Evolutionary conservation across 2,329 filamentous ascomycete genomes (phyloP), one percentile per base, ranked within the genome.

Genomic region (Fusarium sp.): DNA sequence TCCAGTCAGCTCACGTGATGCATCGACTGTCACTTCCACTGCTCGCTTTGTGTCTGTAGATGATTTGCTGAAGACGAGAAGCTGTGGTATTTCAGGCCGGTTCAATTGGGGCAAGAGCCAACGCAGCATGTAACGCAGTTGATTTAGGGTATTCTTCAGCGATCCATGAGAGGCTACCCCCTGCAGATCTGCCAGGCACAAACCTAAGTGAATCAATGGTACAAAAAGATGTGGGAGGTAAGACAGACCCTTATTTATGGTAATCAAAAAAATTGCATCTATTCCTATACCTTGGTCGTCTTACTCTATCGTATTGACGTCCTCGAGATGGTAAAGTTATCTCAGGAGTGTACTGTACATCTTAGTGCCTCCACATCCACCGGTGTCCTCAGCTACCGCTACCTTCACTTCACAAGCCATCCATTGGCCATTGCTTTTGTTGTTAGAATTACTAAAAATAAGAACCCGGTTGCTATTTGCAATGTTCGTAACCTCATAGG

Each of bases 1-100:
- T 29, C 42, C 29, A 54, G 54, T 57, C 45, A 64, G 61, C 61
- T 63, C 67, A 71, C 69, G 69, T 72, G 69, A 71, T 41, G 24
- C 20, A 32, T 27, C 42, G 5, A 16, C 54, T 29, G 40, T 57
- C 4, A 12, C 57, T 27, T 27, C 51, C 34, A 40, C 59, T n/a
- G 37, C 25, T 49, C 53, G 56, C 25, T 42, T 61, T 72, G 69
- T 70, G 61, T 70, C 45, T 65, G 27, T 37, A 40, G 41, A 44
- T 71, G 65, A 71, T 71, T 69, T 66, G 64, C 52, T 54, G 37
- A 29, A 32, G 37, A 41, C 4, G 12, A 40, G 37, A 53, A 66
- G 63, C 42, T 54, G 67, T 67, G 37, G 46, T 63, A 57, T 48
- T 48, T 46, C 30, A 22, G 40, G 25, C 29, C 14, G 8, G 1